Evolutionary conservation across 2,329 filamentous ascomycete species (phyloP).

Genomic region (Xylaria sp.): DNA sequence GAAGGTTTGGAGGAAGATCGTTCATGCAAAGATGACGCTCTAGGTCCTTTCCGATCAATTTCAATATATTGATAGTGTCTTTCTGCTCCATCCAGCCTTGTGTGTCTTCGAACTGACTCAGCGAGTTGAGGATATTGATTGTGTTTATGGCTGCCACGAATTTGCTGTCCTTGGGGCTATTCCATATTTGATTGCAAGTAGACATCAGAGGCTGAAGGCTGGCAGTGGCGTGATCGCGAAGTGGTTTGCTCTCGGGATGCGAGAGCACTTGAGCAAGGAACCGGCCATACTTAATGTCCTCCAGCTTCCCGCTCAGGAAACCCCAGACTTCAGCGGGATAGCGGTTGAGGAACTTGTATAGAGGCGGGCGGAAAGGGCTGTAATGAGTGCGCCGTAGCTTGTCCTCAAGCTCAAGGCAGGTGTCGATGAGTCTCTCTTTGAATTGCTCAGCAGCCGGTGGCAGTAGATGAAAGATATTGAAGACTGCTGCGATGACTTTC

Average conservation of each 20-base stretch:
- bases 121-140: conserved; percentile 84
- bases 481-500: conserved; percentile 93
- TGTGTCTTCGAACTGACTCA: conserved; percentile 73
- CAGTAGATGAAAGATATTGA: conserved; percentile 97
- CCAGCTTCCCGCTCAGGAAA: conserved; percentile 81
- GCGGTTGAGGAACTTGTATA: conserved; percentile 93
- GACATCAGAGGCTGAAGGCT: conserved; percentile 79
- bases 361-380: conserved; percentile 89
- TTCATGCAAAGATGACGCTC: conserved; percentile 79
- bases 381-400: conserved; percentile 86
- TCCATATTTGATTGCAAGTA: conserved; percentile 70
- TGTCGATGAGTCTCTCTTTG: conserved; percentile 88
- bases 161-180: conserved; percentile 75
- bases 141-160: conserved; percentile 82
- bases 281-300: conserved; percentile 87
- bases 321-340: conserved; percentile 90
- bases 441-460: conserved; percentile 90
- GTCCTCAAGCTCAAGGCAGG: conserved; percentile 88
- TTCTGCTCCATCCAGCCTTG: conserved; percentile 78
- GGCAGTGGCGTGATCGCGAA: conserved; percentile 79
- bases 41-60: conserved; percentile 78
- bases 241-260: conserved; percentile 76
- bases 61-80: conserved; percentile 69
- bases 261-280: conserved; percentile 89
- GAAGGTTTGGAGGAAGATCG: conserved; percentile 75